Evolutionary conservation across 208 protist species (phyloP), one percentile per base, ranked within the genome.

Genomic region (Crithidia mellificae): DNA sequence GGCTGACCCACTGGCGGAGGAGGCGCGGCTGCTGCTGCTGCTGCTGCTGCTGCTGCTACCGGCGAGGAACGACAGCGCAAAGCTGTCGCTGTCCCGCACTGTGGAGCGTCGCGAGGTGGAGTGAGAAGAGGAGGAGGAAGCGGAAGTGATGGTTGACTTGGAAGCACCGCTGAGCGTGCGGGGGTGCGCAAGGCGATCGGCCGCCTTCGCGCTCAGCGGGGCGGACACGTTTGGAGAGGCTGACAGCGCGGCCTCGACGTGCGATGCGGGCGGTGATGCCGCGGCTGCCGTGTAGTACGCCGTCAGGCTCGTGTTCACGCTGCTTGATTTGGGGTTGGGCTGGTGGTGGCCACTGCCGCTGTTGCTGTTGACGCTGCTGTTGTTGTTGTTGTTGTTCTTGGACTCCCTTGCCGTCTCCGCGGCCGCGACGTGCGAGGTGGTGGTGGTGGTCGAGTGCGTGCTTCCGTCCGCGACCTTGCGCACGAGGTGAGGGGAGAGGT

Each of bases 221-320:
- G 15, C 27, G 12, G 24, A 25, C 7, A 38, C 34, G 34, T 5
- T 38, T 5, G 34, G 17, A 6, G 46, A 51, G 22, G 22, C 46
- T 3, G 46, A 22, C 20, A 22, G 22, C 5, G 17, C 36, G 41
- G 41, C 12, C 14, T 46, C 41, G 17, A 46, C 41, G 41, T 12
- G 15, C 8, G 41, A 6, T 4, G 8, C n/a, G 3, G 41, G 41
- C 19, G 39, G 5, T 11, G 41, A 62, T 3, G 27, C 41, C 12
- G 55, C n/a, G n/a, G n/a, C 36, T 20, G 55, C 36, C n/a, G 54
- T 30, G 53, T 46, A 46, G 34, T 58, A 43, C 19, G 34, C 53
- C 2, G 34, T 36, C 20, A 58, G 8, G 34, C 53, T 58, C 53
- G 34, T 29, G 32, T 34, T 58, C 22, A 19, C 30, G 53, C 34